Conservation (phyloP, 2,329 filamentous ascomycete genomes). For the Sporothrix variecibatus region DNA sequence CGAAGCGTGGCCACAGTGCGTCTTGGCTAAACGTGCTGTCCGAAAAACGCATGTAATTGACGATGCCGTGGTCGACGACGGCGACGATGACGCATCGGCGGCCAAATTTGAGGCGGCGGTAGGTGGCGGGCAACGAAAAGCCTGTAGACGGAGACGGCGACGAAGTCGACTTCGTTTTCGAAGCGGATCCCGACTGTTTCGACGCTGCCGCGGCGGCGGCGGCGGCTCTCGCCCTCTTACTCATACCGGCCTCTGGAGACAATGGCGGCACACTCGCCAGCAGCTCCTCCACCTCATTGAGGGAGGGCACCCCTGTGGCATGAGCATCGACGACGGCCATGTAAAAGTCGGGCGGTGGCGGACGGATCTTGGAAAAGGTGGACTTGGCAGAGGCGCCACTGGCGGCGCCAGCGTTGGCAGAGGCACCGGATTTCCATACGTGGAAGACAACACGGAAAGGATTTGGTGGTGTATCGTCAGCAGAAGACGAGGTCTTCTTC, state of each 20-base stretch:
- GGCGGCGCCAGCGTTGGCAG: not conserved
- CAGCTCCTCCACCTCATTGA: constrained; percentile 70
- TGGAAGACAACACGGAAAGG: constrained; percentile 65
- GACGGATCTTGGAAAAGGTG: constrained; percentile 76
- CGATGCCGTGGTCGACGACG: constrained; percentile 84
- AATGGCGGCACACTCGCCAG: constrained; percentile 67
- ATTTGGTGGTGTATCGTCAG: constrained; percentile 33
- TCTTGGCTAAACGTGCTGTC: constrained; percentile 81
- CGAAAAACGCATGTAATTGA: constrained; percentile 80
- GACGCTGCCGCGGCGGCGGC: not conserved
- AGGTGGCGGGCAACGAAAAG: constrained; percentile 50
- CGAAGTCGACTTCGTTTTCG: not conserved
- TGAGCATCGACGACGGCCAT: constrained; percentile 80
- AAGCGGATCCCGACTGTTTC: not conserved
- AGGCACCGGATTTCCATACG: constrained; percentile 24
- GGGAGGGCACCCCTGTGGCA: constrained; percentile 68
- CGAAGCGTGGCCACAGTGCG: constrained; percentile 64
- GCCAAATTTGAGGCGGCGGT: constrained; percentile 80
- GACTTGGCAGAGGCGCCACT: constrained; percentile 37
- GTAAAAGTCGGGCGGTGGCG: constrained; percentile 78
- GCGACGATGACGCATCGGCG: constrained; percentile 82
- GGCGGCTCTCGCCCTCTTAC: not conserved
- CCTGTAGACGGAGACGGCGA: not conserved
- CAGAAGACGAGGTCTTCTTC: too few relatives aligned
- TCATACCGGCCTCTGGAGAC: not conserved